Percentiles rank a stretch among this genome's conserved stretches.
phyloP scores from a whole-genome alignment of 2,329 filamentous ascomycete genomes.

The Aureobasidium pullulans region DNA sequence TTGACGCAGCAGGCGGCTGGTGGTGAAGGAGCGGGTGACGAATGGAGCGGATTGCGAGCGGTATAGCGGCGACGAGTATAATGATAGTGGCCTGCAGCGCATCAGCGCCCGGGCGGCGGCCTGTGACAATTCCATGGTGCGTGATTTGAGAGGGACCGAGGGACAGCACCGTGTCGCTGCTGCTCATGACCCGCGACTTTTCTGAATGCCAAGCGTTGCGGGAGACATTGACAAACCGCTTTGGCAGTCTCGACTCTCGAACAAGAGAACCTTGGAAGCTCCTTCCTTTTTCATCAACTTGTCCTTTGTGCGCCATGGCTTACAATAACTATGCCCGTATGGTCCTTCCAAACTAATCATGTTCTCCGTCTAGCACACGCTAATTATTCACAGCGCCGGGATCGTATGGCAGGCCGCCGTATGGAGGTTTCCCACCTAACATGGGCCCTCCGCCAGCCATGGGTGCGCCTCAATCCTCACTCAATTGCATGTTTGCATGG shows the following conservation, averaged over 20 bases:
- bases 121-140: constrained; percentile 25
- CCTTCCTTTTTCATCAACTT: neutral
- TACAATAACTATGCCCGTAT: constrained; percentile 26
- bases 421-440: constrained; percentile 49
- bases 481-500: neutral
- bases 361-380: neutral
- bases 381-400: constrained; percentile 32
- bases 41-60: constrained; percentile 16
- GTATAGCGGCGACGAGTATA: constrained; percentile 18
- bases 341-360: too few relatives aligned
- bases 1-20: constrained; percentile 14
- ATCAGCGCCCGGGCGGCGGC: constrained; percentile 24
- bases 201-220: constrained; percentile 9
- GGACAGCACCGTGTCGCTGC: neutral
- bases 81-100: constrained; percentile 20
- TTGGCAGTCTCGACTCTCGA: neutral
- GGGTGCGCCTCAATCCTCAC: constrained; percentile 48
- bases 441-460: constrained; percentile 75
- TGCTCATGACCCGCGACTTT: constrained; percentile 7
- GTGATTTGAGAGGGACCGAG: neutral
- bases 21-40: constrained; percentile 19
- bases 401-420: constrained; percentile 62
- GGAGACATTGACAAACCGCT: neutral
- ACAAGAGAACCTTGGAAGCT: neutral
- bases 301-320: constrained; percentile 22